phyloP scores from a whole-genome alignment of 495 filamentous ascomycete species.

The Astrothelium subdiscretum region DNA sequence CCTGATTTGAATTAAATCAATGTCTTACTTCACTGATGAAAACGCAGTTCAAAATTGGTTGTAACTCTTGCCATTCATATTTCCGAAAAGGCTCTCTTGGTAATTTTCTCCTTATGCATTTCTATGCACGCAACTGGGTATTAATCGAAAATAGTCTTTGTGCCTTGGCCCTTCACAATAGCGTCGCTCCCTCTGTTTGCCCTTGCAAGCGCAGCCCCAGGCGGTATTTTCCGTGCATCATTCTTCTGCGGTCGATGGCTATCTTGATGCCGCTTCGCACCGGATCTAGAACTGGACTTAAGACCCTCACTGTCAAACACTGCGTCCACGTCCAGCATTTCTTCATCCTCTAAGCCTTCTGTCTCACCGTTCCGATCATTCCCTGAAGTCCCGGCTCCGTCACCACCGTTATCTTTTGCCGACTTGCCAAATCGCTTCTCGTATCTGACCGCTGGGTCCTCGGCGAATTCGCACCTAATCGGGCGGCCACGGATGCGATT shows the following conservation, averaged over 20 bases:
- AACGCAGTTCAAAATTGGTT: no score
- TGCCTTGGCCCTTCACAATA: conserved; percentile 68
- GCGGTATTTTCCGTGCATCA: conserved; percentile 24
- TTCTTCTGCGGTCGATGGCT: conserved; percentile 7
- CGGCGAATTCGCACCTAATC: conserved; percentile 83
- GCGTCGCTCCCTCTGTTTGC: conserved; percentile 54
- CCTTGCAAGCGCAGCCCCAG: conserved; percentile 33
- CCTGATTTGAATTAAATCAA: no score
- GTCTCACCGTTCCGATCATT: no score
- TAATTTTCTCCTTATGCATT: no score
- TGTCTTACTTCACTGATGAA: no score
- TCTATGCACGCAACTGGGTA: no score
- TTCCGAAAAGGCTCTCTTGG: no score
- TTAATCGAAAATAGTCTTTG: conserved; percentile 72
- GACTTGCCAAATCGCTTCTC: conserved; percentile 83
- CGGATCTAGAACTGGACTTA: not conserved
- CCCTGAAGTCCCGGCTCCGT: no score
- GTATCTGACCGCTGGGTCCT: conserved; percentile 76
- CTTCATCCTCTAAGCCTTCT: no score
- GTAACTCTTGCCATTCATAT: no score
- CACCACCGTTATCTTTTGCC: no score
- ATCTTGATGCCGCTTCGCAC: conserved; percentile 3
- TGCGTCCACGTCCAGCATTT: no score
- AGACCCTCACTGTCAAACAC: not conserved
- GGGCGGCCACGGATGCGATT: conserved; percentile 66